A percentile compares a stretch with the other conserved stretches of the same genome.
Conservation (phyloP, 192 early-diverging fungal species). For the Coemansia sp. region DNA sequence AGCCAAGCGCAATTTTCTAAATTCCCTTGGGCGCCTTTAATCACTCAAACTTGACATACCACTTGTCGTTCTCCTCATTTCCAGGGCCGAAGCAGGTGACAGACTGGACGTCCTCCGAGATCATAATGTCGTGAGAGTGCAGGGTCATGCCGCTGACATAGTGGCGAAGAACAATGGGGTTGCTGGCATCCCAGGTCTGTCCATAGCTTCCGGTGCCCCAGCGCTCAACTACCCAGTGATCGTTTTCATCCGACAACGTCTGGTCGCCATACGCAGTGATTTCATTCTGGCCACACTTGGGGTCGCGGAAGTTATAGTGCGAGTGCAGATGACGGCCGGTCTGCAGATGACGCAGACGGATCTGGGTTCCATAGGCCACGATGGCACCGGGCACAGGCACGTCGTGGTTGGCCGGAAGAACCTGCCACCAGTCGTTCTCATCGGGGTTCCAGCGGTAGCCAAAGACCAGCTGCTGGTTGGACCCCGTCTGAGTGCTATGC, state of each 20-base stretch:
- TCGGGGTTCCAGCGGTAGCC: slow-evolving; percentile 48
- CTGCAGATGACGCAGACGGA: slow-evolving; percentile 55
- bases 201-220: slow-evolving; percentile 50
- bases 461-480: slow-evolving; percentile 59
- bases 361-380: slow-evolving; percentile 48
- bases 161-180: slow-evolving; percentile 53
- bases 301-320: slow-evolving; percentile 50
- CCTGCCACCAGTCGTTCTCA: slow-evolving; percentile 54
- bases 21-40: too few relatives aligned
- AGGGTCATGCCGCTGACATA: slow-evolving; percentile 53
- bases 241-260: slow-evolving; percentile 54
- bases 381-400: slow-evolving; percentile 41
- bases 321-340: slow-evolving; percentile 58
- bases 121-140: slow-evolving; percentile 46
- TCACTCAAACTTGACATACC: slow-evolving; percentile 36
- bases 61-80: slow-evolving; percentile 60
- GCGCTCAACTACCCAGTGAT: slow-evolving; percentile 57
- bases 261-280: slow-evolving; percentile 56
- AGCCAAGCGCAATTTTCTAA: too few relatives aligned
- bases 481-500: slow-evolving; percentile 50
- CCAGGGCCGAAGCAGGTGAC: slow-evolving; percentile 54
- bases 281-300: slow-evolving; percentile 58
- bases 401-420: slow-evolving; percentile 51
- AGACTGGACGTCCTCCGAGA: slow-evolving; percentile 49
- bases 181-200: slow-evolving; percentile 50